Evolutionary conservation across 2,329 filamentous ascomycete species (phyloP).

Genomic region (Pyrenophora graminea): DNA sequence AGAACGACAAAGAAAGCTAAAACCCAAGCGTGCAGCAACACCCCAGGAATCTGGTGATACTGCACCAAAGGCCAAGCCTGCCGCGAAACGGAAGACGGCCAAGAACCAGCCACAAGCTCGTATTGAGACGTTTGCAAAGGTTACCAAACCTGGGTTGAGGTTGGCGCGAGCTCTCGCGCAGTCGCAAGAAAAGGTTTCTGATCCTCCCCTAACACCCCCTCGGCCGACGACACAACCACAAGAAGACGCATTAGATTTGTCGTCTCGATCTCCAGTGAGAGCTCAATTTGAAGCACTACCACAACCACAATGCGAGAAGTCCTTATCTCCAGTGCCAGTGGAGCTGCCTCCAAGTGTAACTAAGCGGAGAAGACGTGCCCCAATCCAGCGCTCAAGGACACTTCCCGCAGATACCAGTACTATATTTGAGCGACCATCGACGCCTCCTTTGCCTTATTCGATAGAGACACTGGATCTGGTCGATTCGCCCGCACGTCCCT

Average conservation of each 20-base stretch:
- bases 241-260: constrained; percentile 29
- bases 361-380: constrained; percentile 35
- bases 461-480: constrained; percentile 39
- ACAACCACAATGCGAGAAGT: constrained; percentile 15
- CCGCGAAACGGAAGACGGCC: constrained; percentile 28
- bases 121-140: constrained; percentile 40
- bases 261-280: constrained; percentile 37
- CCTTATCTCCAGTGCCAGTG: constrained; percentile 23
- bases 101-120: constrained; percentile 25
- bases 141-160: constrained; percentile 42
- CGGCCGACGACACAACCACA: constrained; percentile 3
- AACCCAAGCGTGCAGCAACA: constrained; percentile 28
- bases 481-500: constrained; percentile 27
- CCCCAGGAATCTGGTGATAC: constrained; percentile 26
- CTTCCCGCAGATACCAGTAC: constrained; percentile 25
- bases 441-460: constrained; percentile 20
- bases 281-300: neutral
- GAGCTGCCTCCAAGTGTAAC: constrained; percentile 38
- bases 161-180: constrained; percentile 26
- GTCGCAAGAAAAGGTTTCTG: constrained; percentile 13
- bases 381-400: constrained; percentile 43
- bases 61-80: constrained; percentile 26
- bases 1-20: constrained; percentile 25
- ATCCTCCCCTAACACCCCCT: neutral
- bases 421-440: constrained; percentile 17